Evolutionary conservation across 2,329 filamentous ascomycete genomes (phyloP), one percentile per base, ranked within the genome.

Genomic region (Colletotrichum sp.): DNA sequence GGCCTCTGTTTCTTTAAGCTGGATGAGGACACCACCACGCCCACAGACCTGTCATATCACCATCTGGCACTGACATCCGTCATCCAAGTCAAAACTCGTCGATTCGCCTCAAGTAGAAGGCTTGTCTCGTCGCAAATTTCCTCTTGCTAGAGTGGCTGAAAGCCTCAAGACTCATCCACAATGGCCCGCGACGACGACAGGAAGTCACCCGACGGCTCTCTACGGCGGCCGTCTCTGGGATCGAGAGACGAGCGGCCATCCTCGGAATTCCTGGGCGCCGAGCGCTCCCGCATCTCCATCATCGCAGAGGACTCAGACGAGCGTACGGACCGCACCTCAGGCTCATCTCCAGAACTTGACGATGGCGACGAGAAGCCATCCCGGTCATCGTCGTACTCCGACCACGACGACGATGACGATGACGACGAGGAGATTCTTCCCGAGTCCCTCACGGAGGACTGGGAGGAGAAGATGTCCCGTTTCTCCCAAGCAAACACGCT

Each of bases 231-330:
- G 0, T 62, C 68, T 7, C 21, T 67, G 18, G 72, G 21, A 1
- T 51, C 33, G 29, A 47, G 69, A 21, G 57, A 61, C 16, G 66
- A 68, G n/a, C 34, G 66, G 8, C 62, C 72, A 8, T 74, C 69
- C 13, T 67, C 72, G 13, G 72, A 72, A 15, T 58, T 67, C 12
- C 57, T 74, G 29, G 72, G 72, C 13, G 62, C 57, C 29, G 72
- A 74, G 29, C 34, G 57, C 12, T 24, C n/a, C 9, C 72, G 69
- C 8, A 64, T 71, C 34, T 73, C 57, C 24, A 63, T 74, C 8
- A 18, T 63, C 21, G 63, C 36, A 8, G 59, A 43, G 8, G 21
- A 63, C 31, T 63, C 69, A 13, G 66, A 69, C 36, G 31, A 54
- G 24, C 38, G 27, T 7, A 72, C 69, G 4, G 6, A 15, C 43